These are phyloP conservation scores for Spathaspora passalidarum DNA, from an alignment of 805 yeast species.

Conservation along the genomic window DNA sequence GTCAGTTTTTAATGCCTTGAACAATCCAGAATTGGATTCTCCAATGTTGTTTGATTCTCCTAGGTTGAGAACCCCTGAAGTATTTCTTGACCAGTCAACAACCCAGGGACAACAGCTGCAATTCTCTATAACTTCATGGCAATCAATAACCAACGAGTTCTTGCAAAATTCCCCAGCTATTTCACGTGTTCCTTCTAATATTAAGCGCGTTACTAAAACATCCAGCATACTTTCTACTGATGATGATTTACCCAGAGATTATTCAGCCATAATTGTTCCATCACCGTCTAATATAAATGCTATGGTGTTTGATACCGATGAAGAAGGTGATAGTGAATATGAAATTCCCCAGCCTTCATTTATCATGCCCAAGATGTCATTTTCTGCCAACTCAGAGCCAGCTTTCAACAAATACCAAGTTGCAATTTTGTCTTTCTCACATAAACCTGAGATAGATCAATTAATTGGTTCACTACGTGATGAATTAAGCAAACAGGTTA, in stretches of 20 bases:
- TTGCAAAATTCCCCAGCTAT: conserved; percentile 8
- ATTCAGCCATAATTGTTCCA: conserved; percentile 1
- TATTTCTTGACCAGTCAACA: not conserved
- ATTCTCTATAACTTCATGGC: conserved; percentile 28
- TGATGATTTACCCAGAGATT: not conserved
- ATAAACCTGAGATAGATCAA: conserved; percentile 18
- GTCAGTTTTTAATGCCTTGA: conserved; percentile 36
- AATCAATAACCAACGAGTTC: conserved; percentile 22
- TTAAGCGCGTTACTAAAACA: conserved; percentile 2
- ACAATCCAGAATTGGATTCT: conserved; percentile 39
- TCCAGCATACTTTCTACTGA: conserved; percentile 3
- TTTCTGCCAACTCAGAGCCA: conserved; percentile 15
- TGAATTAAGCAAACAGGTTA: conserved; percentile 12
- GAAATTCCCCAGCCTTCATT: conserved; percentile 15
- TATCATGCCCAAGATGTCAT: conserved; percentile 37
- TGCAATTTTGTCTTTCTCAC: conserved; percentile 20
- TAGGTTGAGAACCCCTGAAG: conserved; percentile 10
- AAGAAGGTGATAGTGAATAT: conserved; percentile 27
- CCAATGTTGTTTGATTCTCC: conserved; percentile 9
- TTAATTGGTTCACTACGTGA: conserved; percentile 16
- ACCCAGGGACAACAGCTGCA: conserved; percentile 4
- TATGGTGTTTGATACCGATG: conserved; percentile 42
- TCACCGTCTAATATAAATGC: conserved; percentile 12
- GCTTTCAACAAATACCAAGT: conserved; percentile 13
- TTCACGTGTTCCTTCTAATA: conserved; percentile 6